Evolutionary conservation across 225 moss, liverwort and hornwort species (phyloP).

Genomic region (Neckera pumila): DNA sequence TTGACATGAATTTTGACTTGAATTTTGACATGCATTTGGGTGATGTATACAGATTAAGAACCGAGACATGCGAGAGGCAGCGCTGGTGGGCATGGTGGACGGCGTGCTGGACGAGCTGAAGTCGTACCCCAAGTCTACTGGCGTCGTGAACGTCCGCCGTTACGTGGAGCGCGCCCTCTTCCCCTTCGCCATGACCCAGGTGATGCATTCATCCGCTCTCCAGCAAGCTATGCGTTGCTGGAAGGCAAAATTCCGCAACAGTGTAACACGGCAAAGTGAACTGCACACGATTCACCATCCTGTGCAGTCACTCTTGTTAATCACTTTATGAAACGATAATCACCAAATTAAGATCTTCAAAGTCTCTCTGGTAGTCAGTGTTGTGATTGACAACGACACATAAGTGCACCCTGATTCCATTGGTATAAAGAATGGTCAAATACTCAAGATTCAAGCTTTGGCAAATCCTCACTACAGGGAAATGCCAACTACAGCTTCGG

Average conservation of each 20-base stretch:
- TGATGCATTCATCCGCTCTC: background rate
- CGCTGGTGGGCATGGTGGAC: conserved; percentile 25
- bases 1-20: background rate
- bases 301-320: background rate
- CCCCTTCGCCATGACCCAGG: conserved; percentile 53
- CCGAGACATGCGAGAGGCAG: conserved; percentile 18
- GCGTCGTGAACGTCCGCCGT: conserved; percentile 36
- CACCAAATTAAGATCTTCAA: background rate
- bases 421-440: background rate
- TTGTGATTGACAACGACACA: background rate
- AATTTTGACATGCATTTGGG: background rate
- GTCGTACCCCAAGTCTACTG: conserved; percentile 7
- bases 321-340: too few relatives aligned
- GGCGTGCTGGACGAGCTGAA: conserved; percentile 15
- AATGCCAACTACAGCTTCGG: background rate
- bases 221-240: background rate
- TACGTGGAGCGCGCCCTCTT: conserved; percentile 32
- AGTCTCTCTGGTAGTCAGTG: too few relatives aligned
- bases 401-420: background rate
- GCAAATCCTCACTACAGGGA: background rate
- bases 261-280: background rate
- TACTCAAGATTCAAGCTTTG: background rate
- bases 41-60: conserved; percentile 20
- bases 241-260: background rate
- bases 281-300: background rate